Evolutionary conservation across 1,139 yeast species (phyloP).

Genomic region (Suhomyces taliae): DNA sequence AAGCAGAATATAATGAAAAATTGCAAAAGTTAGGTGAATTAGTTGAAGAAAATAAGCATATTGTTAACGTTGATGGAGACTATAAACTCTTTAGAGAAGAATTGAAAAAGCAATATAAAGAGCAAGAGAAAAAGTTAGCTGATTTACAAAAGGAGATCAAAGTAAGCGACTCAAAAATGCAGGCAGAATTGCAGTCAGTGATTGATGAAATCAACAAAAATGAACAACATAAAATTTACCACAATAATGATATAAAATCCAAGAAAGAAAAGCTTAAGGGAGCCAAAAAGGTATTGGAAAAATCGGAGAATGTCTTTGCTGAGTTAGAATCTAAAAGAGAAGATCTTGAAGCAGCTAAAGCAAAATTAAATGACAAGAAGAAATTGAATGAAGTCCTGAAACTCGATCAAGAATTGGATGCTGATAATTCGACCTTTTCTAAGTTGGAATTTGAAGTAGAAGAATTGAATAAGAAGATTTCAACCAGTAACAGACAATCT

Average conservation of each 20-base stretch:
- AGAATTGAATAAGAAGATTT: slow-evolving; percentile 49
- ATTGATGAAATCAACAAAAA: slow-evolving; percentile 30
- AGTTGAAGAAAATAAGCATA: slow-evolving; percentile 4
- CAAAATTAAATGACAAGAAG: slow-evolving; percentile 28
- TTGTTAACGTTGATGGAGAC: background rate
- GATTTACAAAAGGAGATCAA: slow-evolving; percentile 7
- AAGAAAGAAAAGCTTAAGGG: slow-evolving; percentile 31
- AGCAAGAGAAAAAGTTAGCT: slow-evolving; percentile 18
- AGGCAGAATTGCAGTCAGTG: slow-evolving; percentile 6
- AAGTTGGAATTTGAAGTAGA: slow-evolving; percentile 57
- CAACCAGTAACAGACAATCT: slow-evolving; percentile 55
- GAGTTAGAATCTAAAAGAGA: slow-evolving; percentile 36
- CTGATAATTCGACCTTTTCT: slow-evolving; percentile 38
- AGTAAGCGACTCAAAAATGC: slow-evolving; percentile 10
- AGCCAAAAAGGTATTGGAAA: slow-evolving; percentile 36
- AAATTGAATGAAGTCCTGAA: slow-evolving; percentile 27
- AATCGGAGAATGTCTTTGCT: slow-evolving; percentile 41
- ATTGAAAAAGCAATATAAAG: slow-evolving; percentile 1
- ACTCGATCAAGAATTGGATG: slow-evolving; percentile 32
- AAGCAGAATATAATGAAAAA: slow-evolving; percentile 34
- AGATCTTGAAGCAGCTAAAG: slow-evolving; percentile 35
- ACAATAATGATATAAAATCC: slow-evolving; percentile 33
- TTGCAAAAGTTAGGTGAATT: slow-evolving; percentile 19
- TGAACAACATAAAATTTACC: slow-evolving; percentile 41
- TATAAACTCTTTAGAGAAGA: background rate